Percentiles rank a stretch among this genome's conserved stretches.
Conservation (phyloP, 192 early-diverging fungal genomes). For the Backusella parvicylindrica region DNA sequence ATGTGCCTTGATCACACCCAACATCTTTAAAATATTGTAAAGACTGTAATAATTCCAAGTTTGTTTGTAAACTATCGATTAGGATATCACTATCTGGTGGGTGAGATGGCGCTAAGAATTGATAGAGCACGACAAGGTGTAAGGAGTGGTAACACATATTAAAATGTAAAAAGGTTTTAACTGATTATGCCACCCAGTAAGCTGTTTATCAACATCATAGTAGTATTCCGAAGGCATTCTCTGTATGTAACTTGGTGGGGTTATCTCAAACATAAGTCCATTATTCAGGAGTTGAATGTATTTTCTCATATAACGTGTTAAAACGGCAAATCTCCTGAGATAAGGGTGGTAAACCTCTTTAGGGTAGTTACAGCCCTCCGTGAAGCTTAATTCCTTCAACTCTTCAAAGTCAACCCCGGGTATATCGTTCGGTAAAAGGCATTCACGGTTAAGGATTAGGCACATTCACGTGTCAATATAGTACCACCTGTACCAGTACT, state of each 20-base stretch:
- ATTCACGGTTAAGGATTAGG: constrained; percentile 15
- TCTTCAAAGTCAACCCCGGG: not conserved
- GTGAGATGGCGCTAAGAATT: constrained; percentile 20
- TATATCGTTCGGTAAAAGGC: constrained; percentile 13
- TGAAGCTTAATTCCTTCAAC: not conserved
- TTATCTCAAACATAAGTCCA: not conserved
- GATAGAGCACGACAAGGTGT: constrained; percentile 29
- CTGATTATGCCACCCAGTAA: constrained; percentile 7
- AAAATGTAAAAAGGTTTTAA: constrained; percentile 11
- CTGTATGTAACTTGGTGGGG: not conserved
- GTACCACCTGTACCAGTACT: constrained; percentile 32
- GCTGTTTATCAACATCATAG: not conserved
- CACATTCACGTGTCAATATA: constrained; percentile 33
- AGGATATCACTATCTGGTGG: constrained; percentile 5
- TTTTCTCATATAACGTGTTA: constrained; percentile 22
- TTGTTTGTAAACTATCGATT: constrained; percentile 26
- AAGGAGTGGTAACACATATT: constrained; percentile 31
- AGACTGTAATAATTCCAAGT: constrained; percentile 11
- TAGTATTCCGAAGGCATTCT: constrained; percentile 8
- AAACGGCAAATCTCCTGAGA: constrained; percentile 7
- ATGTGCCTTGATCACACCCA: constrained; percentile 33
- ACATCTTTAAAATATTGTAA: constrained; percentile 14
- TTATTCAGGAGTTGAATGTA: constrained; percentile 13
- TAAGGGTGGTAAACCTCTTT: not conserved
- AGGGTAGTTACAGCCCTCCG: not conserved